Conservation (phyloP, 2,329 filamentous ascomycete species). For the Blumeriella jaapii region DNA sequence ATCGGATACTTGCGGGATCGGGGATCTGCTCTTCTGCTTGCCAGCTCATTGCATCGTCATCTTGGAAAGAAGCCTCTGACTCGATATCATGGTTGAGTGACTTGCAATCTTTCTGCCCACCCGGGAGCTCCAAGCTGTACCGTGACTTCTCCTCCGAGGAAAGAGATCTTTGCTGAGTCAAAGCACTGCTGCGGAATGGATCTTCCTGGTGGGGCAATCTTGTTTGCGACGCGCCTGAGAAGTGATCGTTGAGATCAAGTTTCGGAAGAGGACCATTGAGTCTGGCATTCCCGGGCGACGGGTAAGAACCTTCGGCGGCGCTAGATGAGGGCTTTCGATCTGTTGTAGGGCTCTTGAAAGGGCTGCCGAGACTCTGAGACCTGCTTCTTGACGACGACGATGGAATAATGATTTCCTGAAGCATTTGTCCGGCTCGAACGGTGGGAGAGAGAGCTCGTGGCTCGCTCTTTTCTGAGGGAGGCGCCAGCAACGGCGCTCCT, state of each 20-base stretch:
- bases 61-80: slow-evolving; percentile 8
- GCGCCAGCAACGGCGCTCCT: slow-evolving; percentile 9
- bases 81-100: slow-evolving; percentile 10
- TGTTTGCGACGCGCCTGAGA: slow-evolving; percentile 6
- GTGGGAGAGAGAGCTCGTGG: slow-evolving; percentile 22
- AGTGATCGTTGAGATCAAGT: slow-evolving; percentile 15
- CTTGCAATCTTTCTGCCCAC: slow-evolving; percentile 8
- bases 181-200: slow-evolving; percentile 15
- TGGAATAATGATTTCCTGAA: slow-evolving; percentile 25
- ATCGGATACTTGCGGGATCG: slow-evolving; percentile 3
- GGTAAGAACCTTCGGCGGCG: slow-evolving; percentile 11
- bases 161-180: slow-evolving; percentile 8
- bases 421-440: slow-evolving; percentile 24
- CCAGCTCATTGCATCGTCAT: slow-evolving; percentile 24
- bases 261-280: slow-evolving; percentile 14
- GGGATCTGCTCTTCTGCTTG: slow-evolving; percentile 19
- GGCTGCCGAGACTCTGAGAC: slow-evolving; percentile 26
- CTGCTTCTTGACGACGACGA: slow-evolving; percentile 22
- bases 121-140: slow-evolving; percentile 19
- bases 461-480: slow-evolving; percentile 7
- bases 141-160: slow-evolving; percentile 17
- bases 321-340: slow-evolving; percentile 20
- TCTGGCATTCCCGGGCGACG: slow-evolving; percentile 12
- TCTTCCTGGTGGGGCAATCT: slow-evolving; percentile 17
- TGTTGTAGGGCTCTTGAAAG: slow-evolving; percentile 25